phyloP scores from a whole-genome alignment of 306 rosid species.

The Spatholobus suberectus region DNA sequence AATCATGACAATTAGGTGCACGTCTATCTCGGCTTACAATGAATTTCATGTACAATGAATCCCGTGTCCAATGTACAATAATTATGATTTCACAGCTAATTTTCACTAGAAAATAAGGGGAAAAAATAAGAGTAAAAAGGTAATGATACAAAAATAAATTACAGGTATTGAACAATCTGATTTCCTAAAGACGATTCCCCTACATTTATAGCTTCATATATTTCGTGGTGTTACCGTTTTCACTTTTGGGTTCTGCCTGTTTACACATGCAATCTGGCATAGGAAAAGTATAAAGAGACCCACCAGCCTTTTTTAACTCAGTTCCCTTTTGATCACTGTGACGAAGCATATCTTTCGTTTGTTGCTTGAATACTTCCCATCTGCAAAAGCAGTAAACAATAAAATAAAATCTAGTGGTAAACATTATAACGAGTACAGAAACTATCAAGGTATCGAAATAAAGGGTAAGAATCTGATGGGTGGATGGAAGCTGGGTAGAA shows the following conservation, averaged over 20 bases:
- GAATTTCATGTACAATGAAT: constrained; percentile 40
- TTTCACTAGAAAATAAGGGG: constrained; percentile 8
- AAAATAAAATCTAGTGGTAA: neutral
- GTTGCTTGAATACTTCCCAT: constrained; percentile 74
- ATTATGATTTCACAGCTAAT: constrained; percentile 27
- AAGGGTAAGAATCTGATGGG: neutral
- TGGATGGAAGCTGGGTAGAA: neutral
- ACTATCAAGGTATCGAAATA: neutral
- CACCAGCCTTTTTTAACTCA: constrained; percentile 78
- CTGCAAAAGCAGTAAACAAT: constrained; percentile 43
- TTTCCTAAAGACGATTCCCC: constrained; percentile 28
- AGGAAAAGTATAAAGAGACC: constrained; percentile 85
- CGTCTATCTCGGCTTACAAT: constrained; percentile 35
- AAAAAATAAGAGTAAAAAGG: too few species aligned
- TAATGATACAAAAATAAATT: constrained; percentile 48
- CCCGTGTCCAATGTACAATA: constrained; percentile 3
- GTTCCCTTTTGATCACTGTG: constrained; percentile 81
- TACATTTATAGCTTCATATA: constrained; percentile 37
- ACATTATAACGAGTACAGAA: neutral
- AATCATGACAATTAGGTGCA: constrained; percentile 8
- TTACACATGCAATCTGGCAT: constrained; percentile 98
- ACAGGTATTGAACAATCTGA: constrained; percentile 52
- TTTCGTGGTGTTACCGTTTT: constrained; percentile 38
- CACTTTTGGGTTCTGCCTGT: constrained; percentile 54
- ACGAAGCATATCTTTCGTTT: constrained; percentile 83